Evolutionary conservation across 345 rosid genomes (phyloP).

Genomic region (Acer saccharum): DNA sequence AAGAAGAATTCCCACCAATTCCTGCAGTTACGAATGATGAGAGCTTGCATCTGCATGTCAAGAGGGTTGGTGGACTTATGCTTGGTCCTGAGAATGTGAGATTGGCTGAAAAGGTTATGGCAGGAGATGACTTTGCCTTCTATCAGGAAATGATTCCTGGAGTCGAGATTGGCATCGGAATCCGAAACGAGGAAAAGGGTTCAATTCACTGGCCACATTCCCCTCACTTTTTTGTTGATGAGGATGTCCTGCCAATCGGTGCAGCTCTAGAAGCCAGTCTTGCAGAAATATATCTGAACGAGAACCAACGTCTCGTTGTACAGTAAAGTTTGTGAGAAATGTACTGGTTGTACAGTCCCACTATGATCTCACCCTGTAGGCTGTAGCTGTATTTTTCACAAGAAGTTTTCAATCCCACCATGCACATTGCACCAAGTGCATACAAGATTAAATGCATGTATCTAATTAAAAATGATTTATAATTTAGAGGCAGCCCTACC

Average conservation of each 20-base stretch:
- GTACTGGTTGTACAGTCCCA: too few species aligned
- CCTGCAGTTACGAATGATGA: slow-evolving; percentile 75
- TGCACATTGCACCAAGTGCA: too few species aligned
- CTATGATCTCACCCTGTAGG: too few species aligned
- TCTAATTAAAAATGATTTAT: too few species aligned
- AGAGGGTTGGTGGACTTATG: slow-evolving; percentile 51
- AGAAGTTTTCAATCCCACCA: too few species aligned
- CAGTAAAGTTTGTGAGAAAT: slow-evolving; percentile 6
- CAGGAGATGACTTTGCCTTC: slow-evolving; percentile 86
- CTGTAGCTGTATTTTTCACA: too few species aligned
- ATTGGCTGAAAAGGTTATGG: slow-evolving; percentile 53
- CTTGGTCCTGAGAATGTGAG: slow-evolving; percentile 62
- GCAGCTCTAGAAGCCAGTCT: slow-evolving; percentile 73
- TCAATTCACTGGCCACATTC: slow-evolving; percentile 70
- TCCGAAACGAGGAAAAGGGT: slow-evolving; percentile 64
- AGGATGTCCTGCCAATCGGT: slow-evolving; percentile 77
- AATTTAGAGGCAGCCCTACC: too few species aligned
- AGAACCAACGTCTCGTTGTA: slow-evolving; percentile 39
- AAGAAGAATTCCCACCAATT: slow-evolving; percentile 47
- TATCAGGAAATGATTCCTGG: slow-evolving; percentile 80
- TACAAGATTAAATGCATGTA: too few species aligned
- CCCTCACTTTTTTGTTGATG: slow-evolving; percentile 75
- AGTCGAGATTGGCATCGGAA: slow-evolving; percentile 65
- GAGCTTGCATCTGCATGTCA: slow-evolving; percentile 48
- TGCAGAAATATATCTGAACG: slow-evolving; percentile 60